Evolutionary conservation across 257 asterid species (phyloP).

Genomic region (Rauvolfia tetraphylla): DNA sequence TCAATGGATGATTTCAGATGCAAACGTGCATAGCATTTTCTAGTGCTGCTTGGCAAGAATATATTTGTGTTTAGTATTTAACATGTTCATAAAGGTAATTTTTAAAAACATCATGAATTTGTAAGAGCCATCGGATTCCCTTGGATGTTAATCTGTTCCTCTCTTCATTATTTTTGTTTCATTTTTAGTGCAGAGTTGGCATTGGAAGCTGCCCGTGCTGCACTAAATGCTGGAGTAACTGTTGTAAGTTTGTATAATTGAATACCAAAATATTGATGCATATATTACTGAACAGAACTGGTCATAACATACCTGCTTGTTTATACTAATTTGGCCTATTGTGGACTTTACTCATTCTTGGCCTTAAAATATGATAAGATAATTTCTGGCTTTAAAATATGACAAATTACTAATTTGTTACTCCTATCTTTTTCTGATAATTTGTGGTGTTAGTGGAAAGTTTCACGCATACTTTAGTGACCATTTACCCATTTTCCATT

Average conservation of each 20-base stretch:
- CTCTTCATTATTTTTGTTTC: neutral
- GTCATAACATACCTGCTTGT: too few species aligned
- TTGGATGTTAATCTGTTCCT: neutral
- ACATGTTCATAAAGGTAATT: neutral
- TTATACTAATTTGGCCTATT: neutral
- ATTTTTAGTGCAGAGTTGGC: slow-evolving; percentile 67
- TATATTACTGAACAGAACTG: neutral
- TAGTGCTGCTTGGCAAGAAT: neutral
- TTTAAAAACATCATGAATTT: neutral
- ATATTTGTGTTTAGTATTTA: neutral
- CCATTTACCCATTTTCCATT: neutral
- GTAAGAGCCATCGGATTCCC: neutral
- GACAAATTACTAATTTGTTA: neutral
- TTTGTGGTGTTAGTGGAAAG: neutral
- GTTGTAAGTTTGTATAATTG: slow-evolving; percentile 48
- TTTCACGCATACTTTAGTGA: neutral
- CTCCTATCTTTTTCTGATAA: neutral
- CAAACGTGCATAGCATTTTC: neutral
- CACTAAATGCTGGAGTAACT: slow-evolving; percentile 59
- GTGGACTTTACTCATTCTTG: neutral
- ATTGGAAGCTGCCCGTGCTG: slow-evolving; percentile 75
- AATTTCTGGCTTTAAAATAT: neutral
- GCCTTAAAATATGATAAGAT: neutral
- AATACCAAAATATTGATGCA: neutral
- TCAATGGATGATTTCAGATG: neutral